Conservation (phyloP, 306 rosid species). For the Fragaria iinumae region DNA sequence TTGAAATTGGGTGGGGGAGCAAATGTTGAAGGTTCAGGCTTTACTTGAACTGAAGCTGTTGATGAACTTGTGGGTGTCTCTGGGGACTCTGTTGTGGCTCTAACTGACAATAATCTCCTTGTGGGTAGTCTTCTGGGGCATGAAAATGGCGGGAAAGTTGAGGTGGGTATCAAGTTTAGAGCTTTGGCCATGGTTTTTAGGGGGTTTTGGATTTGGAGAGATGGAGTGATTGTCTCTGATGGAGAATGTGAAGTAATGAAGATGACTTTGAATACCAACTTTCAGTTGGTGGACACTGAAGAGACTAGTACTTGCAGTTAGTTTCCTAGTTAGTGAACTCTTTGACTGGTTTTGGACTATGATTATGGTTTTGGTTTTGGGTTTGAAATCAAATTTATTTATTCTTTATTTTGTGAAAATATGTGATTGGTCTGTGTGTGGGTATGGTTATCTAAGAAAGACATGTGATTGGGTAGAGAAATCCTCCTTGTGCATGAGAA, state of each 20-base stretch:
- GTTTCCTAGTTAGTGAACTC: no score
- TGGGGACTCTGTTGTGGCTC: conserved; percentile 53
- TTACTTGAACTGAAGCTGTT: conserved; percentile 16
- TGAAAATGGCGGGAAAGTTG: conserved; percentile 36
- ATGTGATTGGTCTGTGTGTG: conserved; percentile 17
- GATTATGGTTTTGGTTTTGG: background rate
- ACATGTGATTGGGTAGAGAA: conserved; percentile 10
- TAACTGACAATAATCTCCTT: conserved; percentile 33
- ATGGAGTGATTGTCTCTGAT: background rate
- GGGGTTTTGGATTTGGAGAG: background rate
- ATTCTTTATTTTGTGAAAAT: background rate
- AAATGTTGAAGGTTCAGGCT: conserved; percentile 24
- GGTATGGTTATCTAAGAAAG: background rate
- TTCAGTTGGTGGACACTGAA: background rate
- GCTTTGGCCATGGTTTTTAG: conserved; percentile 52
- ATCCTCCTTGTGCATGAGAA: background rate
- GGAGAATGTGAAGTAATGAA: background rate
- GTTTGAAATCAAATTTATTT: background rate
- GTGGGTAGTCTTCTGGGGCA: conserved; percentile 28
- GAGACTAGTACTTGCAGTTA: background rate
- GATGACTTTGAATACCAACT: background rate
- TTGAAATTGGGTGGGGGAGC: conserved; percentile 82
- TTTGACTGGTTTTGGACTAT: conserved; percentile 4
- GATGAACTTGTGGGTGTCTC: conserved; percentile 29
- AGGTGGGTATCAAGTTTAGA: conserved; percentile 39